Evolutionary conservation across 371 early-diverging fungal genomes (phyloP), one percentile per base, ranked within the genome.

Genomic region (Rhizopus sp.): DNA sequence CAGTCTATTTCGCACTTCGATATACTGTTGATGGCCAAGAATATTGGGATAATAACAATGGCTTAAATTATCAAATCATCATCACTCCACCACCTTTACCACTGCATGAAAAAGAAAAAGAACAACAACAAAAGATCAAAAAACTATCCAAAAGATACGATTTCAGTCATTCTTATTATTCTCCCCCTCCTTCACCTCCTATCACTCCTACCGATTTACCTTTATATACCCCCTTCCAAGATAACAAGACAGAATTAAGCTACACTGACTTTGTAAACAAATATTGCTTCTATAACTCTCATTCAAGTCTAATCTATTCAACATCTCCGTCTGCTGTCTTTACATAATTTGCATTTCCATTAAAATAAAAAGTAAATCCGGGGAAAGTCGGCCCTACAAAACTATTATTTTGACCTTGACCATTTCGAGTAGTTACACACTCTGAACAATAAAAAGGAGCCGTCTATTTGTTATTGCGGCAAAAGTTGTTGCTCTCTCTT

Each of bases 11-110:
- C 13, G 72, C 70, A 5, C 37, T 77, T 0, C 54, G 57, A 30
- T 77, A 91, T 58, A 68, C 71, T 13, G 89, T 90, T 30, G 69
- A 73, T 50, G 83, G 81, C 37, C 70, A 73, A 33, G 87, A 87
- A 59, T 80, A 74, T 61, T 93, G 94, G 94, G 94, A 93, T 72
- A 92, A 89, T 70, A 91, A 92, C 72, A 68, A 66, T 37, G 89
- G 89, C 9, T 61, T 65, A 47, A 90, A 92, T 69, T 90, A 90
- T 71, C 79, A 83, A 55, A 56, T 85, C 37, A 66, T 78, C 33
- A 62, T 80, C 5, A 50, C 44, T 10, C 63, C 58, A 12, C 46
- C 46, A 3, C 13, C 79, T 4, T 44, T 38, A 10, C 63, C 58
- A 12, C 46, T 29, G 7, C 13, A 13, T 4, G 6, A 38, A 23